A percentile compares a stretch with the other conserved stretches of the same genome.
Evolutionary conservation across 169 alveolate species (phyloP).

Genomic region (Plasmodium fragile): DNA sequence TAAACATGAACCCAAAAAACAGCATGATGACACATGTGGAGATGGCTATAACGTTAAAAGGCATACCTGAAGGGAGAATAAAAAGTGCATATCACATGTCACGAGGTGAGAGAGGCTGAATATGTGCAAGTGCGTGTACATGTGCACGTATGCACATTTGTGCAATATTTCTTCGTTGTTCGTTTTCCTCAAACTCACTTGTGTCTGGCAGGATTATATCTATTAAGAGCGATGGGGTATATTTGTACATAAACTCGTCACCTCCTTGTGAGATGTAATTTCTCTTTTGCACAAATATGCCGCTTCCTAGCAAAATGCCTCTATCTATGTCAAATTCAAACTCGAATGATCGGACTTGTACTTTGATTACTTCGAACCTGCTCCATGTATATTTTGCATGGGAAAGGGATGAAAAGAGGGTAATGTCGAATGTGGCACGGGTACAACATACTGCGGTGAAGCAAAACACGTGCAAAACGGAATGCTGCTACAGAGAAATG

Average conservation of each 20-base stretch:
- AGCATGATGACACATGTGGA: slow-evolving; percentile 67
- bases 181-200: slow-evolving; percentile 34
- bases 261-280: slow-evolving; percentile 26
- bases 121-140: slow-evolving; percentile 10
- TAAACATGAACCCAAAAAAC: slow-evolving; percentile 74
- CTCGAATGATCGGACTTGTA: slow-evolving; percentile 69
- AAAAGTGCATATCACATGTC: slow-evolving; percentile 5
- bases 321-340: slow-evolving; percentile 74
- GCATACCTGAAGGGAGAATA: slow-evolving; percentile 59
- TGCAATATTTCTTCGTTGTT: neutral
- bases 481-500: neutral
- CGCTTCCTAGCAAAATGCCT: slow-evolving; percentile 70
- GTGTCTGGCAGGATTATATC: slow-evolving; percentile 67
- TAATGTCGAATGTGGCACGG: neutral
- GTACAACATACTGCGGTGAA: neutral
- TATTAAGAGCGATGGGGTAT: slow-evolving; percentile 55
- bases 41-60: slow-evolving; percentile 74
- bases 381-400: neutral
- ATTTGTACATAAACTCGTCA: slow-evolving; percentile 53
- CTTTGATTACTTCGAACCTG: slow-evolving; percentile 68
- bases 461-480: neutral
- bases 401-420: neutral
- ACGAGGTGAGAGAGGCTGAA: neutral
- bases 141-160: neutral
- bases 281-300: slow-evolving; percentile 63